phyloP scores from a whole-genome alignment of 2,329 filamentous ascomycete species.

The Aspergillus chevalieri region DNA sequence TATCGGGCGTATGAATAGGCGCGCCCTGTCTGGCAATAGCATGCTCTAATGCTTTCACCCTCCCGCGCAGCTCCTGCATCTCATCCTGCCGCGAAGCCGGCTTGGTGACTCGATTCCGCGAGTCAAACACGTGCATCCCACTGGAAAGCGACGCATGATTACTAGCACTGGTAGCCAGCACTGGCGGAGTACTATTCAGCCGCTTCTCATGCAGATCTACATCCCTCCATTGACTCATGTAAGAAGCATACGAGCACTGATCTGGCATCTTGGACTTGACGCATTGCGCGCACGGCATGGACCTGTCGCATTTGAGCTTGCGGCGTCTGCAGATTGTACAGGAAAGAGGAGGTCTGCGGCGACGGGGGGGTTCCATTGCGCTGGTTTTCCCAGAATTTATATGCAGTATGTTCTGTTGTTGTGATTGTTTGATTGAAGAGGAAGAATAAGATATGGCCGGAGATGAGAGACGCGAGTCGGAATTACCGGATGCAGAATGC shows the following conservation, averaged over 20 bases:
- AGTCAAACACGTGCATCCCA: constrained; percentile 30
- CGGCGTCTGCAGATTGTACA: constrained; percentile 67
- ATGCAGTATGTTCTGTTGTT: background rate
- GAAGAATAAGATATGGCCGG: too few species aligned
- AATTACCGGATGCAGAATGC: too few species aligned
- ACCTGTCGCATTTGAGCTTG: constrained; percentile 73
- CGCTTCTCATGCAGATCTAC: background rate
- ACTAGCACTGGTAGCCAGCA: background rate
- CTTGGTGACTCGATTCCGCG: constrained; percentile 22
- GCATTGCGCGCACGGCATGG: constrained; percentile 62
- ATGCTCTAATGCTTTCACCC: constrained; percentile 22
- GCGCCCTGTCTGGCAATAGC: constrained; percentile 17
- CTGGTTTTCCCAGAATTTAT: background rate
- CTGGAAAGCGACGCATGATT: constrained; percentile 3
- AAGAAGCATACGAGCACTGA: background rate
- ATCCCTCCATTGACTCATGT: background rate
- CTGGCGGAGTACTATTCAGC: constrained; percentile 2
- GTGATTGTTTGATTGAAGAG: background rate
- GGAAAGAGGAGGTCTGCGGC: constrained; percentile 60
- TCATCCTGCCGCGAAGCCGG: constrained; percentile 18
- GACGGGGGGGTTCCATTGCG: constrained; percentile 30
- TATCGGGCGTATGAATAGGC: constrained; percentile 20
- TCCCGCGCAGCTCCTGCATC: constrained; percentile 23
- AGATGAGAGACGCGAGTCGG: too few species aligned
- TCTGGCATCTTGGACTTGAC: constrained; percentile 45